Evolutionary conservation across 768 basidiomycete species (phyloP), one percentile per base, ranked within the genome.

Genomic region (Collybiopsis confluens): DNA sequence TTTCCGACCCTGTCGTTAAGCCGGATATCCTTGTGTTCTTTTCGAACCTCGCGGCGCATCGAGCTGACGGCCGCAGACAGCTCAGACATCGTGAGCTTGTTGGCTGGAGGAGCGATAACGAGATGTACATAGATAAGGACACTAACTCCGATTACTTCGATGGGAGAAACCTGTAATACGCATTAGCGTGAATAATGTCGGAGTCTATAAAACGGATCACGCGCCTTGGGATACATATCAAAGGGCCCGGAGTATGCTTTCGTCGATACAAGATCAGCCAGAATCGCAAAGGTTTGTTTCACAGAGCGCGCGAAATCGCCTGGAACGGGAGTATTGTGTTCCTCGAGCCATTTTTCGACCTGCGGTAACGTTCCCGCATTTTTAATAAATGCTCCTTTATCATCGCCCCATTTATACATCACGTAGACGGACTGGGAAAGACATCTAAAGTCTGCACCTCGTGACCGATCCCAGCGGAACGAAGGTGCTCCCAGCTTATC

Each of bases 41-140:
- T 61, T 41, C 76, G 70, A 13, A 74, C 70, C 21, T 68, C 64
- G 50, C 58, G 62, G 50, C 76, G 68, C 67, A 78, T 68, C 26
- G 44, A 3, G 7, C 15, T 2, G n/a, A 52, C 10, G 3, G 51
- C 51, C 13, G 20, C 38, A n/a, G 40, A 20, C 18, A 52, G 42
- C 21, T 52, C 41, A 15, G 24, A 4, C 18, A 35, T 10, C 4
- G 21, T 27, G 20, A 52, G 38, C 27, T 28, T 41, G 27, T 37
- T 37, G 11, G 5, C 20, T 15, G 27, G 11, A 8, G 38, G 26
- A 8, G 41, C 24, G 5, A 52, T 28, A 13, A 44, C 27, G 20
- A 21, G 26, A 28, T 52, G 51, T 4, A 23, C 51, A 33, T 52
- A 52, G 16, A 52, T 52, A 11, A 52, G 41, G 13, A 52, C 26